Percentiles rank a stretch among this genome's conserved stretches.
Conservation (phyloP, 208 protist genomes). For the Leishmania amazonensis region DNA sequence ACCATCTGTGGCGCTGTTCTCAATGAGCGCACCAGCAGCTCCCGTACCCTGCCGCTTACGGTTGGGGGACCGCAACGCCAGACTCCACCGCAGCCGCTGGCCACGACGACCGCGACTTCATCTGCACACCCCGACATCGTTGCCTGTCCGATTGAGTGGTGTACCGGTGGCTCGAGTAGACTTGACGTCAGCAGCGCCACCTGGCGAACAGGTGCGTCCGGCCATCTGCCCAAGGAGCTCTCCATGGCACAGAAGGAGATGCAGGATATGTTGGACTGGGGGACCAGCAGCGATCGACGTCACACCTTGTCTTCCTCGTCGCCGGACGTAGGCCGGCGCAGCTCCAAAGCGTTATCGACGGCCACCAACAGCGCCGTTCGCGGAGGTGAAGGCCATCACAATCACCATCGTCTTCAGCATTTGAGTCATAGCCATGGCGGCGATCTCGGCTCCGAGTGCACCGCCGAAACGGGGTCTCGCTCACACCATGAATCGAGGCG, state of each 20-base stretch:
- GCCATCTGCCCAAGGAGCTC: constrained; percentile 20
- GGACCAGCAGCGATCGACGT: constrained; percentile 14
- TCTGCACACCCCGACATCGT: background rate
- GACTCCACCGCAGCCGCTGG: constrained; percentile 4
- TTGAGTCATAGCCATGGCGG: background rate
- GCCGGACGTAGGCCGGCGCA: background rate
- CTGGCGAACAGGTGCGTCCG: constrained; percentile 14
- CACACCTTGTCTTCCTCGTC: constrained; percentile 8
- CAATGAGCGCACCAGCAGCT: constrained; percentile 8
- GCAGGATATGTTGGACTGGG: constrained; percentile 36
- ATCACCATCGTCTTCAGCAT: background rate
- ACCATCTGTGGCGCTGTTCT: background rate
- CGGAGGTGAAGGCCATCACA: background rate
- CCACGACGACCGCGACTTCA: background rate
- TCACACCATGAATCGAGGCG: background rate
- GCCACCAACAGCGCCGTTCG: background rate
- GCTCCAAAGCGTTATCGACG: constrained; percentile 8
- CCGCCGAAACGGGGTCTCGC: background rate
- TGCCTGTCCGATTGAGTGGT: constrained; percentile 19
- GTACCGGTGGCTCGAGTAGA: constrained; percentile 9
- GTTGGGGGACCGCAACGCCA: constrained; percentile 23
- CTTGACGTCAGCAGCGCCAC: constrained; percentile 12
- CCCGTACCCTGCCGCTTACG: constrained; percentile 14
- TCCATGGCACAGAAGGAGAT: constrained; percentile 33
- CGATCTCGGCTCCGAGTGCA: background rate